A percentile compares a stretch with the other conserved stretches of the same genome.
These are phyloP conservation scores for Cryptosporidium xiaoi DNA, from an alignment of 169 alveolate genomes.

Conservation along the genomic window DNA sequence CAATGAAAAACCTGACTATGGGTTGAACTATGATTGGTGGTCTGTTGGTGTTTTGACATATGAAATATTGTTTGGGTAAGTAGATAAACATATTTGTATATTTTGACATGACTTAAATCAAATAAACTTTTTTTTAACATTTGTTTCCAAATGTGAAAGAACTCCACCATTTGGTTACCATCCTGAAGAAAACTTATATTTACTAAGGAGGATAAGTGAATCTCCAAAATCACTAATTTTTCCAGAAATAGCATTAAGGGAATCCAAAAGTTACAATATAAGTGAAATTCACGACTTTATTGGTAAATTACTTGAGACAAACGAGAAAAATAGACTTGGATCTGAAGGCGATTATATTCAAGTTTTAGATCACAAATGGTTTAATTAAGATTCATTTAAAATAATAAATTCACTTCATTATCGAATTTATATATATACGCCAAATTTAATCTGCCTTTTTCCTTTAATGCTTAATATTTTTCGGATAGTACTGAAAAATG, in stretches of 20 bases:
- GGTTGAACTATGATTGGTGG: conserved; percentile 60
- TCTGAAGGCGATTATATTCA: not conserved
- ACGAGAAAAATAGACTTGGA: conserved; percentile 21
- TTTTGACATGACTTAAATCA: not conserved
- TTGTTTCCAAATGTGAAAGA: not conserved
- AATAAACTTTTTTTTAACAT: not conserved
- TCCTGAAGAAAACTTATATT: conserved; percentile 51
- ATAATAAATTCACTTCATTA: not conserved
- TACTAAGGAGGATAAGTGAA: conserved; percentile 26
- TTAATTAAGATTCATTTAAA: not conserved
- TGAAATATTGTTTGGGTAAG: conserved; percentile 62
- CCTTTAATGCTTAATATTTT: not conserved
- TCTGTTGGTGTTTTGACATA: conserved; percentile 51
- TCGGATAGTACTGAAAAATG: not conserved
- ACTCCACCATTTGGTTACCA: conserved; percentile 71
- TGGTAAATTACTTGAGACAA: not conserved
- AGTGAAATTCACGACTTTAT: conserved; percentile 2
- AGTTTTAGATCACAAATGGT: conserved; percentile 44
- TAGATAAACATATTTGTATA: not conserved
- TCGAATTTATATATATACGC: not conserved
- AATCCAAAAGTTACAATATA: not conserved
- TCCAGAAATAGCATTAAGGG: conserved; percentile 1
- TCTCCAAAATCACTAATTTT: conserved; percentile 49
- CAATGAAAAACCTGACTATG: conserved; percentile 29
- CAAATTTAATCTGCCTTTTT: not conserved